Conservation (phyloP, 768 basidiomycete genomes). For the Pilatotrama ljubarskyi region DNA sequence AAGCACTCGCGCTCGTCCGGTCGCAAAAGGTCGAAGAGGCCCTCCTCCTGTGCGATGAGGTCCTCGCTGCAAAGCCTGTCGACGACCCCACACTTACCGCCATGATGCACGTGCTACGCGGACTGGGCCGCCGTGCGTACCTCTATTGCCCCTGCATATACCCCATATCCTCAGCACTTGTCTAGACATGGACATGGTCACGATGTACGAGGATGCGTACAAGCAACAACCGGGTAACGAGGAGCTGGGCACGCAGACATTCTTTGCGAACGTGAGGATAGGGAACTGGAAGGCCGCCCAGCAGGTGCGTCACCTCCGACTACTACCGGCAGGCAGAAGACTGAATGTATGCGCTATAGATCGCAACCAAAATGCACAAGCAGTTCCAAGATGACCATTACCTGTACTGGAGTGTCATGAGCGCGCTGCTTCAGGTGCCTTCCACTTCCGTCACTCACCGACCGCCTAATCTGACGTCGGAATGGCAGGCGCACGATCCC, state of each 20-base stretch:
- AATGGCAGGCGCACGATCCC: constrained; percentile 65
- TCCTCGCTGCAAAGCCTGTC: constrained; percentile 69
- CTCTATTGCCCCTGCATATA: background rate
- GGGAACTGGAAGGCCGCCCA: constrained; percentile 87
- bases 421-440: constrained; percentile 74
- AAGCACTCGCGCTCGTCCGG: constrained; percentile 81
- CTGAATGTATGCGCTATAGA: constrained; percentile 40
- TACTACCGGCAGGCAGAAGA: background rate
- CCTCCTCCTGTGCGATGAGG: constrained; percentile 74
- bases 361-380: constrained; percentile 80
- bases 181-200: constrained; percentile 73
- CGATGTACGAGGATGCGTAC: constrained; percentile 86
- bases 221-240: constrained; percentile 80
- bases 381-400: constrained; percentile 82
- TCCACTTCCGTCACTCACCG: background rate
- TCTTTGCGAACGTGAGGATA: constrained; percentile 81
- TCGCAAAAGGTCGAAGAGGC: constrained; percentile 87
- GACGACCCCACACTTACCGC: constrained; percentile 74
- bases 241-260: constrained; percentile 80
- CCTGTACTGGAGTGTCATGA: constrained; percentile 81
- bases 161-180: background rate
- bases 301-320: constrained; percentile 49
- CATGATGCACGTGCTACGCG: constrained; percentile 82
- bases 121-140: constrained; percentile 64
- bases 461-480: background rate